Evolutionary conservation across 1,284 basidiomycete genomes (phyloP), one percentile per base, ranked within the genome.

Genomic region (Waitea zeae): DNA sequence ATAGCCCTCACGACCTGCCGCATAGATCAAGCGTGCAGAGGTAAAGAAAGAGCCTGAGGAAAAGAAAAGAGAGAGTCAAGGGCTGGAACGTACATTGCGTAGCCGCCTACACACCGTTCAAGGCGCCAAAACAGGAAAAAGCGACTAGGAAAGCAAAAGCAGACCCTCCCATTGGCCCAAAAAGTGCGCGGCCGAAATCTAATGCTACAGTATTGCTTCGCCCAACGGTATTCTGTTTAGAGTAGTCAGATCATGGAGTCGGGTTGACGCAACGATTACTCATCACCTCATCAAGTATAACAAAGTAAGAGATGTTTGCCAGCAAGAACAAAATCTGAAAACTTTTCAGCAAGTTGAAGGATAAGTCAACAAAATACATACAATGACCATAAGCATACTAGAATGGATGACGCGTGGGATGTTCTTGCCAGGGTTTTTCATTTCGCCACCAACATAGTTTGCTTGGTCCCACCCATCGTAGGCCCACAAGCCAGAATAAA

Each of bases 401-500:
- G 66, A 60, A 50, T 96, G 90, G 31, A 98, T 89, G 0, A 83
- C 80, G 37, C 79, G 64, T 0, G 92, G 92, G 31, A 97, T 78
- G 47, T 90, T 89, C 45, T 75, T 80, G 44, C 79, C 74, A 1
- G 86, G 77, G 39, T 81, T 70, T 36, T 70, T 65, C 64, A 97
- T 87, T 52, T 96, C 92, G 17, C 90, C 92, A 4, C 84, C 87
- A 3, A 97, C 84, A 44, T 83, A 96, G 51, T 89, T 79, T 12
- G 70, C 73, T 53, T 82, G 79, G 48, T 90, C 87, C 86, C 89
- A 96, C 0, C 92, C 89, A 50, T 92, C 88, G 46, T 87, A 89
- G 1, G 89, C 89, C 89, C 90, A 98, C 1, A 98, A 57, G 0
- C 89, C 89, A 9, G 87, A 93, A 56, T 97, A 99, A 3, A 97